Percentiles rank a stretch among this genome's conserved stretches.
These are phyloP conservation scores for Amanita fuliginea DNA, from an alignment of 768 basidiomycete genomes.

Conservation along the genomic window DNA sequence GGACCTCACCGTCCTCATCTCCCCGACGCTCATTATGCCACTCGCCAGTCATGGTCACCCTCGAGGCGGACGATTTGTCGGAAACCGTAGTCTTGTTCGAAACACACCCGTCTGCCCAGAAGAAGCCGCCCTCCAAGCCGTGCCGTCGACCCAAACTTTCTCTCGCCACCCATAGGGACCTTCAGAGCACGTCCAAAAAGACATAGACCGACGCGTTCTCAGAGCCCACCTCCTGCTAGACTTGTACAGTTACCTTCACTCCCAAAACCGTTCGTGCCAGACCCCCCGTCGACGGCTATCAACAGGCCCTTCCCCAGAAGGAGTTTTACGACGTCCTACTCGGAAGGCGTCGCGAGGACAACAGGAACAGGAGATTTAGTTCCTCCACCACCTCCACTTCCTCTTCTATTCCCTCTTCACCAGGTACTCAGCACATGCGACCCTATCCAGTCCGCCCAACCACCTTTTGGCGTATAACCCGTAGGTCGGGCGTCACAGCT, in stretches of 20 bases:
- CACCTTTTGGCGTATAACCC: slow-evolving; percentile 29
- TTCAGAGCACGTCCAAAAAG: slow-evolving; percentile 25
- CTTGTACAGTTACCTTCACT: slow-evolving; percentile 5
- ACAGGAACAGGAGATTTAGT: slow-evolving; percentile 33
- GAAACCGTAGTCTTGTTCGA: slow-evolving; percentile 9
- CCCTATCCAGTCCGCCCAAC: slow-evolving; percentile 1
- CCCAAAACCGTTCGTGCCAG: slow-evolving; percentile 5
- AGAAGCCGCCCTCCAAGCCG: slow-evolving; percentile 7
- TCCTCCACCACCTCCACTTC: slow-evolving; percentile 45
- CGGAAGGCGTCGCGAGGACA: slow-evolving; percentile 15
- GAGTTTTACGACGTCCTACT: slow-evolving; percentile 19
- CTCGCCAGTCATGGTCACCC: slow-evolving; percentile 32
- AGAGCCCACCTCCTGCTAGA: slow-evolving; percentile 28
- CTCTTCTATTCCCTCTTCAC: neutral
- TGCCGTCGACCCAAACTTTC: slow-evolving; percentile 20
- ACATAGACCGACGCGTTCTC: slow-evolving; percentile 36
- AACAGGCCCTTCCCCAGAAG: slow-evolving; percentile 12
- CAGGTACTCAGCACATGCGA: neutral
- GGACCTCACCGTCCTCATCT: slow-evolving; percentile 40
- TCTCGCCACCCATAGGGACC: slow-evolving; percentile 39
- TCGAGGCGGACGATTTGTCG: slow-evolving; percentile 17
- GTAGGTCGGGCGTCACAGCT: slow-evolving; percentile 57
- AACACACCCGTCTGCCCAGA: slow-evolving; percentile 10
- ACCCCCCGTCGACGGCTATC: slow-evolving; percentile 5
- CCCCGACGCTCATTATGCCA: slow-evolving; percentile 30